A percentile compares a stretch with the other conserved stretches of the same genome.
These are phyloP conservation scores for Auricularia auricula-judae DNA, from an alignment of 768 basidiomycete species.

Conservation along the genomic window DNA sequence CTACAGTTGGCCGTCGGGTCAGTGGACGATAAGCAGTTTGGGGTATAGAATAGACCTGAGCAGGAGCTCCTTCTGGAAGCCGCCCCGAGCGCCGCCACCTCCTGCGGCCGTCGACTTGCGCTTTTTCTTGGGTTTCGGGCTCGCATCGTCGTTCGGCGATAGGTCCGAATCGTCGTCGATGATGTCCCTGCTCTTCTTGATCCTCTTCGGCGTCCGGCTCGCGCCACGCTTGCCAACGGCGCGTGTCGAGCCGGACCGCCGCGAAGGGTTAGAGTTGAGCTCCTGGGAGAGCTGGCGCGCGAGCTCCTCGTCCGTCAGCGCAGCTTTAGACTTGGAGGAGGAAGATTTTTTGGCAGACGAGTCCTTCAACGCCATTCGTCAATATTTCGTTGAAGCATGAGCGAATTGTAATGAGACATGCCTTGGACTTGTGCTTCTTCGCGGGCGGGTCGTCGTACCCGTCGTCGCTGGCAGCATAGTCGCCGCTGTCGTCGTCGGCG, in stretches of 20 bases:
- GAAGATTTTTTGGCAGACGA: constrained; percentile 23
- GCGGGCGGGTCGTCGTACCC: constrained; percentile 14
- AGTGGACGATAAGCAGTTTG: constrained; percentile 5
- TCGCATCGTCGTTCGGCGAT: constrained; percentile 37
- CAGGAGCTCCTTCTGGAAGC: constrained; percentile 66
- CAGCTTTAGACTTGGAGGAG: constrained; percentile 15
- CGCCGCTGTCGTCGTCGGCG: constrained; percentile 17
- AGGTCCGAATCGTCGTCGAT: constrained; percentile 34
- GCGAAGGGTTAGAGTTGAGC: constrained; percentile 47
- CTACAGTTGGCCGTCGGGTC: constrained; percentile 25
- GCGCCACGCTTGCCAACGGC: constrained; percentile 19
- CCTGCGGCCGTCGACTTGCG: constrained; percentile 11
- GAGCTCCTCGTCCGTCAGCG: constrained; percentile 54
- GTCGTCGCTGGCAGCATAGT: constrained; percentile 12
- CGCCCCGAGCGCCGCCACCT: constrained; percentile 48
- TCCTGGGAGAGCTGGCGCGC: constrained; percentile 62
- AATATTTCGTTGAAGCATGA: background rate
- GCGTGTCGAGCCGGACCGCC: constrained; percentile 29
- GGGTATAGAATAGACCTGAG: constrained; percentile 42
- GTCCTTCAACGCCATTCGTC: background rate
- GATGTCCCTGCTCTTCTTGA: constrained; percentile 44
- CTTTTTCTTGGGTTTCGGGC: constrained; percentile 31
- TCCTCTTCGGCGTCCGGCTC: constrained; percentile 31
- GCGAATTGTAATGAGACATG: background rate
- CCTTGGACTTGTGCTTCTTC: constrained; percentile 30